Evolutionary conservation across 2,329 filamentous ascomycete species (phyloP).

Genomic region (Talaromyces funiculosus): DNA sequence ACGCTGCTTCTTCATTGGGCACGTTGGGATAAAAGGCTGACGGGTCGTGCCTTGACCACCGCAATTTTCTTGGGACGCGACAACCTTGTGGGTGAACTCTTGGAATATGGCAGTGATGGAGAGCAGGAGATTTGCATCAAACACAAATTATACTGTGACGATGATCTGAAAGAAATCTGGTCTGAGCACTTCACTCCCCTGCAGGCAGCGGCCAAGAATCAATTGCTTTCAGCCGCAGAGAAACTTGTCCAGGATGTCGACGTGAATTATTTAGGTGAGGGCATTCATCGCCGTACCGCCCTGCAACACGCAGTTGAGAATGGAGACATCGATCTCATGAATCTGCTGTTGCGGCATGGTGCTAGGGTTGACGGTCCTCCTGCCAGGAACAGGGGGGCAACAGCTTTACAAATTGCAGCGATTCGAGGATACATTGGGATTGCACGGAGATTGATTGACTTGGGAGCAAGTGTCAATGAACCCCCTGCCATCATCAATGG

Average conservation of each 20-base stretch:
- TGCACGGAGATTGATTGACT: background rate
- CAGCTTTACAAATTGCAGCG: background rate
- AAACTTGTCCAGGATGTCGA: background rate
- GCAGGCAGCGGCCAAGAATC: background rate
- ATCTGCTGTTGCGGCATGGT: background rate
- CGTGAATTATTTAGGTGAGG: background rate
- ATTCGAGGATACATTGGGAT: background rate
- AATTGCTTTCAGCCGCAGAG: background rate
- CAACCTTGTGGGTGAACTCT: background rate
- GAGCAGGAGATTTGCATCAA: background rate
- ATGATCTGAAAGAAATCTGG: background rate
- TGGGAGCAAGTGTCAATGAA: background rate
- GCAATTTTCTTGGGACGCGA: background rate
- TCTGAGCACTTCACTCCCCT: background rate
- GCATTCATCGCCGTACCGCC: background rate
- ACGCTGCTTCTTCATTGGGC: background rate
- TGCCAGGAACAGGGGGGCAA: background rate
- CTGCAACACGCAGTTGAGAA: slow-evolving; percentile 1
- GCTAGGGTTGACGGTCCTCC: slow-evolving; percentile 15
- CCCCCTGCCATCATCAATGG: slow-evolving; percentile 9
- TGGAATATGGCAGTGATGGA: background rate
- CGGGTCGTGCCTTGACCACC: background rate
- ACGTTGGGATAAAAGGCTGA: background rate
- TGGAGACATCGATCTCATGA: background rate
- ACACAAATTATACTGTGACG: background rate